Evolutionary conservation across 805 yeast species (phyloP), one percentile per base, ranked within the genome.

Genomic region (Schizosaccharomyces octosporus): DNA sequence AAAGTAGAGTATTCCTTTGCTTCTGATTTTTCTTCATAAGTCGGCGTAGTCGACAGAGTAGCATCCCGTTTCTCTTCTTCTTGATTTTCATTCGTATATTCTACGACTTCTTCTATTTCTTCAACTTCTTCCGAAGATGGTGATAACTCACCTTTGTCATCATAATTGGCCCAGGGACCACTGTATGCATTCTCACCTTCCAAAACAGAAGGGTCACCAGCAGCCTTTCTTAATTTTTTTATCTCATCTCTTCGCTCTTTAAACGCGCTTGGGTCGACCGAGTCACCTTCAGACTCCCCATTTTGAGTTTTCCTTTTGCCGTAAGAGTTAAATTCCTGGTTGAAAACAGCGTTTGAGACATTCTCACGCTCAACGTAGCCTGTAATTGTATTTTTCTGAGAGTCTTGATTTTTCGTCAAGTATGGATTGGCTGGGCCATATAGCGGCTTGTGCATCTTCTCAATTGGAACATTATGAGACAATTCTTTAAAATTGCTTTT

Each of bases 151-250:
- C 11, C 7, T 24, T 63, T 59, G 29, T 72, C 73, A 24, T 69
- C 66, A 62, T 75, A 79, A 41, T 72, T 71, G 0, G 84, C 85
- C 87, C 88, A 82, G 0, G 87, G 85, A 0, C 86, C 87, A 58
- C 69, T 66, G 63, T 76, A 81, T 1, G 75, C 76, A 39, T 70
- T 67, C 17, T 73, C 76, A 13, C 78, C 82, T 2, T 70, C 75
- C 9, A 74, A 48, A 1, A 66, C 66, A 0, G 68, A 64, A 1
- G 76, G 66, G 60, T 76, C 76, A 0, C 79, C 79, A 64, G 72
- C 74, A 29, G 66, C 66, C 61, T 68, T 67, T 61, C 78, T 68
- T 62, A 70, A 72, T 58, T 65, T 70, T 63, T 73, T 77, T 24
- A 71, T 61, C n/a, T 64, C 65, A 61, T 51, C 6, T 21, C 29